Evolutionary conservation across 2,329 filamentous ascomycete species (phyloP).

Genomic region (Claviceps capensis): DNA sequence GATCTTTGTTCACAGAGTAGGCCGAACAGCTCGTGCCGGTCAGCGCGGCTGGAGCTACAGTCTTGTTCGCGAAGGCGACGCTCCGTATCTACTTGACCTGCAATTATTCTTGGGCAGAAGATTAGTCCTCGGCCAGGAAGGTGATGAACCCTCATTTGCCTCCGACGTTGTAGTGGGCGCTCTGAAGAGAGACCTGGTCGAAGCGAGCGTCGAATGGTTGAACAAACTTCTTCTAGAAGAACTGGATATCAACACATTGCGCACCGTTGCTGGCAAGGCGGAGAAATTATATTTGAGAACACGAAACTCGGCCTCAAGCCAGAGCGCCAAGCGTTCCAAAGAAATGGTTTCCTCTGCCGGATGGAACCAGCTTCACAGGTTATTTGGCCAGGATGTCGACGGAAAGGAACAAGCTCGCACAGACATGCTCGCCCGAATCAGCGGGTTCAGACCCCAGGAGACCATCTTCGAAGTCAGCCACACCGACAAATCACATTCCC

Average conservation of each 20-base stretch:
- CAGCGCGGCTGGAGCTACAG: conserved; percentile 92
- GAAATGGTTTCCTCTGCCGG: conserved; percentile 55
- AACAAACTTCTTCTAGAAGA: conserved; percentile 65
- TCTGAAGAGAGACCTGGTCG: conserved; percentile 58
- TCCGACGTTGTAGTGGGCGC: conserved; percentile 75
- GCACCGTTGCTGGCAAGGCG: conserved; percentile 67
- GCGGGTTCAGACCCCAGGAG: conserved; percentile 77
- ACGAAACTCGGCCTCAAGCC: conserved; percentile 74
- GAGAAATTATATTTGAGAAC: conserved; percentile 89
- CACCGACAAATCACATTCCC: conserved; percentile 48
- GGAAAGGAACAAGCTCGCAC: conserved; percentile 58
- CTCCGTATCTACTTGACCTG: conserved; percentile 83
- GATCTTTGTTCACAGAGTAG: conserved; percentile 91
- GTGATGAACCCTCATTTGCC: conserved; percentile 53
- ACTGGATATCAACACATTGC: conserved; percentile 57
- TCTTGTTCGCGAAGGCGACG: conserved; percentile 73
- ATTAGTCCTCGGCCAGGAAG: conserved; percentile 59
- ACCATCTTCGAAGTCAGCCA: conserved; percentile 93
- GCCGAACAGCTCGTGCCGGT: conserved; percentile 87
- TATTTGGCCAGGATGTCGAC: conserved; percentile 61
- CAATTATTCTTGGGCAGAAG: conserved; percentile 87
- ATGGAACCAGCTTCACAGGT: conserved; percentile 62
- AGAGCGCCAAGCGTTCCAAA: conserved; percentile 81
- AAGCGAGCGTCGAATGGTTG: conserved; percentile 68
- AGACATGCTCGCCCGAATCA: conserved; percentile 78